These are phyloP conservation scores for Aspergillus conjunctus DNA, from an alignment of 495 filamentous ascomycete species.

Conservation along the genomic window DNA sequence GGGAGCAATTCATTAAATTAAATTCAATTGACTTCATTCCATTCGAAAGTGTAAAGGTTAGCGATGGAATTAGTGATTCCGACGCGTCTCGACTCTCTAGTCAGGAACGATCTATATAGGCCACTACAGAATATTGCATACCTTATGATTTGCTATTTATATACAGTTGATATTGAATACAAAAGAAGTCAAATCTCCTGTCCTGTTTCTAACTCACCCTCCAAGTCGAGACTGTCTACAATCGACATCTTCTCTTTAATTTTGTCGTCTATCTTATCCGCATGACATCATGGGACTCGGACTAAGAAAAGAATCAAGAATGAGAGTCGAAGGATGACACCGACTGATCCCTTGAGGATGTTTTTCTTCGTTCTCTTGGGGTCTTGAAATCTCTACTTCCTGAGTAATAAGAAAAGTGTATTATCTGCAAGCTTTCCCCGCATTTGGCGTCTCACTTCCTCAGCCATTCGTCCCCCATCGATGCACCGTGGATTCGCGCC, in stretches of 20 bases:
- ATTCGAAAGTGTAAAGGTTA: too few species aligned
- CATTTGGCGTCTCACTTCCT: conserved; percentile 20
- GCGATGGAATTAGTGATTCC: background rate
- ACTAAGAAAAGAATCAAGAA: background rate
- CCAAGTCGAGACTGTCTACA: background rate
- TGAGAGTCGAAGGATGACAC: background rate
- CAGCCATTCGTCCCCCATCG: background rate
- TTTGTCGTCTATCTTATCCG: background rate
- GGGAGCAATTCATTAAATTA: too few species aligned
- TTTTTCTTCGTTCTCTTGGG: background rate
- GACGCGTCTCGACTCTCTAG: conserved; percentile 4
- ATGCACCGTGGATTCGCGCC: background rate
- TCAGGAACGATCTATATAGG: too few species aligned
- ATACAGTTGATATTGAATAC: too few species aligned
- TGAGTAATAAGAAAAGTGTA: background rate
- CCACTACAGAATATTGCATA: background rate
- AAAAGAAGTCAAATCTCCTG: too few species aligned
- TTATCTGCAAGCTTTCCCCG: conserved; percentile 26
- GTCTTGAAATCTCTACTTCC: background rate
- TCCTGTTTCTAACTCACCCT: too few species aligned
- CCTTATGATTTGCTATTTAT: background rate
- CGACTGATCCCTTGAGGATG: background rate
- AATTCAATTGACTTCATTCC: too few species aligned
- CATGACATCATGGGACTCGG: background rate
- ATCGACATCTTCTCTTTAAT: background rate